Percentiles rank a stretch among this genome's conserved stretches.
Conservation (phyloP, 176 grass and related monocot genomes). For the Aechmea fasciata region DNA sequence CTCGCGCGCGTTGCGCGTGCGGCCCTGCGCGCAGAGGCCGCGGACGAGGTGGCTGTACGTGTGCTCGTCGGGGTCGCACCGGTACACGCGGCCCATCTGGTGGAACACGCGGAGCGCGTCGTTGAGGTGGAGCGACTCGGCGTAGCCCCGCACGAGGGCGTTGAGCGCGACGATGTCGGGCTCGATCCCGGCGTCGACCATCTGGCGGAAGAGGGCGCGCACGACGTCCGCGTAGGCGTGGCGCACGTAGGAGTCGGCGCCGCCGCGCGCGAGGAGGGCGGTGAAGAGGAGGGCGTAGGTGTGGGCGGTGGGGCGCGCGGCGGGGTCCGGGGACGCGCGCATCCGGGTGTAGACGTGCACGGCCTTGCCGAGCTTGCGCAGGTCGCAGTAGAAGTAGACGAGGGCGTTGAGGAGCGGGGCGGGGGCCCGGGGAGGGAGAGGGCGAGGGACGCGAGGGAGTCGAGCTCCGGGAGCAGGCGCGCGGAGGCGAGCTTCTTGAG, state of each 20-base stretch:
- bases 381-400: constrained; percentile 81
- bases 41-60: constrained; percentile 76
- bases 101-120: constrained; percentile 73
- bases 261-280: constrained; percentile 43
- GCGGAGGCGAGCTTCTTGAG: constrained; percentile 52
- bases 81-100: constrained; percentile 63
- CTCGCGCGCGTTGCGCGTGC: constrained; percentile 49
- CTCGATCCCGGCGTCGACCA: constrained; percentile 59
- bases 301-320: constrained; percentile 37
- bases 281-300: constrained; percentile 84
- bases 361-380: constrained; percentile 53
- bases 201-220: constrained; percentile 67
- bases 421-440: constrained; percentile 60
- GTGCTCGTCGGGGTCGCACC: constrained; percentile 42
- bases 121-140: constrained; percentile 69
- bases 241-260: constrained; percentile 52
- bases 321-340: constrained; percentile 42
- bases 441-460: constrained; percentile 42
- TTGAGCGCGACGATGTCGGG: constrained; percentile 63
- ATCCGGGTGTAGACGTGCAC: constrained; percentile 90
- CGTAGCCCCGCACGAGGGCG: constrained; percentile 61
- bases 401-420: constrained; percentile 37
- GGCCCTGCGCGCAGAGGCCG: constrained; percentile 62
- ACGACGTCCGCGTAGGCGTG: constrained; percentile 78
- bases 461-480: constrained; percentile 56